A percentile compares a stretch with the other conserved stretches of the same genome.
Conservation (phyloP, 148 eudicot species). For the Rhododendron vialii region DNA sequence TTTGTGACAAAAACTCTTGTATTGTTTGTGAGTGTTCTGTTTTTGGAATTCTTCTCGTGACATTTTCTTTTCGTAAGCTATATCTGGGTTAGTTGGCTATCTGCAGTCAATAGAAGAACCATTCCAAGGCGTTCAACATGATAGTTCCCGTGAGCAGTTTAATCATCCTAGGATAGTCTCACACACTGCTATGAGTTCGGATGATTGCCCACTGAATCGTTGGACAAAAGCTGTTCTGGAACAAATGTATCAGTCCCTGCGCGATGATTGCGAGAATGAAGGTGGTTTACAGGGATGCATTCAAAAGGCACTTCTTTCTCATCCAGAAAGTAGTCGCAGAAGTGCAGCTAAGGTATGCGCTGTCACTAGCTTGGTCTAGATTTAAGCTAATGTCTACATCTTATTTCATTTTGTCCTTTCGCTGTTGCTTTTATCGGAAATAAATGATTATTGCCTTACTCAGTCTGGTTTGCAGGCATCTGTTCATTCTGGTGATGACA, state of each 20-base stretch:
- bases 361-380: neutral
- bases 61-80: neutral
- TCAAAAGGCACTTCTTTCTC: constrained; percentile 28
- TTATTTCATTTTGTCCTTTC: neutral
- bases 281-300: constrained; percentile 41
- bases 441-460: neutral
- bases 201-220: constrained; percentile 39
- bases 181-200: constrained; percentile 29
- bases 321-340: constrained; percentile 18
- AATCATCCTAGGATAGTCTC: constrained; percentile 31
- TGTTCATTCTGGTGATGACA: constrained; percentile 26
- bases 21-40: neutral
- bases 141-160: constrained; percentile 28
- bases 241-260: constrained; percentile 42
- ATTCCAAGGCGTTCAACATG: constrained; percentile 19
- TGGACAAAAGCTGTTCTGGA: constrained; percentile 40
- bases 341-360: constrained; percentile 33
- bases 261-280: constrained; percentile 19
- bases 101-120: constrained; percentile 32
- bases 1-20: neutral
- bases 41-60: neutral
- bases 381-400: neutral
- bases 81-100: neutral
- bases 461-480: constrained; percentile 29
- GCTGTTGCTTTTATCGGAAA: neutral